Base-by-base conservation (phyloP, 2,329 filamentous ascomycete species). In the Graphiopsis chlorocephala region DNA sequence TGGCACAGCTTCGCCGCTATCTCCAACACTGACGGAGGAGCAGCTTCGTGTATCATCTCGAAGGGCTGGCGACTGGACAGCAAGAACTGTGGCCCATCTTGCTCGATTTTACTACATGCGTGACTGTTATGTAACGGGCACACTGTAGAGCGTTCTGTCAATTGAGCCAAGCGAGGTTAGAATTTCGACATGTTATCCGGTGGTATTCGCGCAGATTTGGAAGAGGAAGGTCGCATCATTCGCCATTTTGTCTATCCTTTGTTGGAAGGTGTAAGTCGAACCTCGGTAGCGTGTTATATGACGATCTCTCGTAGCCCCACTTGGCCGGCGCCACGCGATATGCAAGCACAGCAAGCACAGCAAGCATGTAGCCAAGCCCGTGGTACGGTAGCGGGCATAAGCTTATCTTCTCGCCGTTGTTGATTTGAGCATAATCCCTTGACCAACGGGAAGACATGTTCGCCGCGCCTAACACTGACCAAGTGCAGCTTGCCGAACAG, bases 1-100 rank as follows among this genome's bases (percentile, higher is more conserved):
- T 56, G 53, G 53, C 53, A 56, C 53, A 56, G 31, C 20, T 56
- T 56, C 20, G 53, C 53, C 4, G 53, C 53, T 7, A 56, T 56
- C 12, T 31, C 53, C 5, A 31, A 56, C 12, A 7, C 23, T 7
- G 53, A 56, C 5, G 53, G 31, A 20, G 53, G 53, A 35, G 31
- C 53, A 20, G 31, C 28, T 20, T 56, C 53, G 3, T 56, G 53
- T 26, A 56, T 56, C n/a, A 14, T 56, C 2, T 56, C 53, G 10
- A 56, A 35, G 20, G 20, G 31, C 53, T 38, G 53, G 53, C 3
- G 53, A 56, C 29, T 38, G 53, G 53, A 56, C 53, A 23, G 23
- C 29, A 35, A 56, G 23, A 20, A 56, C 53, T 31, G 53, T 56
- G 14, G 23, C 25, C 28, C 14, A 23, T 11, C 31, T 31, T 6